Evolutionary conservation across 805 yeast species (phyloP).

Genomic region (Candida koratica): DNA sequence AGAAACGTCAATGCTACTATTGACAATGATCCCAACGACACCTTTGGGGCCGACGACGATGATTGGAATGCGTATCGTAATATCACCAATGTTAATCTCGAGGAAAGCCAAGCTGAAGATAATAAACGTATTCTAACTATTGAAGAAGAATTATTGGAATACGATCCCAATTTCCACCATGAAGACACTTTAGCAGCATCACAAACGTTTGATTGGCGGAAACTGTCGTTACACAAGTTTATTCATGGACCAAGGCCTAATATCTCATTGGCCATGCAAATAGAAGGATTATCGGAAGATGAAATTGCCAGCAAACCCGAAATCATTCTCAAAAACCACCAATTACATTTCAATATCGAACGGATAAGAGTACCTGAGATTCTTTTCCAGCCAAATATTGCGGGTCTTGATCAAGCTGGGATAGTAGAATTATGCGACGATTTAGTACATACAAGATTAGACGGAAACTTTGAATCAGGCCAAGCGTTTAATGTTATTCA

Average conservation of each 20-base stretch:
- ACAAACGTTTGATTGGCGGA: slow-evolving; percentile 75
- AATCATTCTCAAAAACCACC: slow-evolving; percentile 81
- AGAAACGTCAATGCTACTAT: slow-evolving; percentile 56
- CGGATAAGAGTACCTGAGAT: slow-evolving; percentile 91
- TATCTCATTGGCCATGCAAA: slow-evolving; percentile 50
- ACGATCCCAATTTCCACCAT: slow-evolving; percentile 79
- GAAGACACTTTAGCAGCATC: slow-evolving; percentile 79
- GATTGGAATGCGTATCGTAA: slow-evolving; percentile 93
- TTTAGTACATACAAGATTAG: slow-evolving; percentile 56
- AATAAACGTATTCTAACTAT: slow-evolving; percentile 53
- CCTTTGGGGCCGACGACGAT: slow-evolving; percentile 91
- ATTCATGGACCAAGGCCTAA: slow-evolving; percentile 87
- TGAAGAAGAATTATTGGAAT: slow-evolving; percentile 73
- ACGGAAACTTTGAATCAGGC: slow-evolving; percentile 52
- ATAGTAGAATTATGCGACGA: slow-evolving; percentile 73
- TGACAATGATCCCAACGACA: slow-evolving; percentile 89
- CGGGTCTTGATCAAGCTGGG: slow-evolving; percentile 96
- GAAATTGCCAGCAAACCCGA: slow-evolving; percentile 51
- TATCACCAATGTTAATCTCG: slow-evolving; percentile 69
- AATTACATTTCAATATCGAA: slow-evolving; percentile 85
- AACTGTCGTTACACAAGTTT: slow-evolving; percentile 74
- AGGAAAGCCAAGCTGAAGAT: slow-evolving; percentile 76
- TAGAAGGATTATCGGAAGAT: slow-evolving; percentile 39
- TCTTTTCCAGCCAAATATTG: slow-evolving; percentile 86
- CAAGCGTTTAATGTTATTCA: slow-evolving; percentile 50